phyloP scores from a whole-genome alignment of 2,329 filamentous ascomycete species.

The Metarhizium anisopliae region DNA sequence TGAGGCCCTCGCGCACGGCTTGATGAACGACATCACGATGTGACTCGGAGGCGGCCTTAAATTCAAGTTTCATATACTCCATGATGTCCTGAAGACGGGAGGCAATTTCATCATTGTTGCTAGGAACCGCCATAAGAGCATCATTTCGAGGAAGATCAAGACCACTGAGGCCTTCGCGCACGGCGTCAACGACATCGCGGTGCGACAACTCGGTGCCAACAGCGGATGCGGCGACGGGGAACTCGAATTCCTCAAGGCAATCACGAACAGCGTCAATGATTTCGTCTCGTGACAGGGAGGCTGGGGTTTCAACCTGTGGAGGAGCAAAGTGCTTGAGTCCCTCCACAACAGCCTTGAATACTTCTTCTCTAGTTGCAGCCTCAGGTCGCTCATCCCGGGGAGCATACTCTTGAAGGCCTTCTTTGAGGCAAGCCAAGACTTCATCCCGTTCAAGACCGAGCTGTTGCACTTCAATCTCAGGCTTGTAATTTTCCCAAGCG shows the following conservation, averaged over 20 bases:
- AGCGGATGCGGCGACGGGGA: slow-evolving; percentile 52
- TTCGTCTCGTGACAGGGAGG: slow-evolving; percentile 68
- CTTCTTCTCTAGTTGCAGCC: slow-evolving; percentile 70
- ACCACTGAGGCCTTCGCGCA: slow-evolving; percentile 48
- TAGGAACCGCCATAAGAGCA: slow-evolving; percentile 30
- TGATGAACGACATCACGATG: slow-evolving; percentile 51
- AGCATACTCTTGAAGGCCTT: slow-evolving; percentile 73
- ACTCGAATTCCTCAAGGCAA: slow-evolving; percentile 78
- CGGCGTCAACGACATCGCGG: slow-evolving; percentile 55
- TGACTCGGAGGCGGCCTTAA: slow-evolving; percentile 49
- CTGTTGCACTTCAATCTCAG: slow-evolving; percentile 83
- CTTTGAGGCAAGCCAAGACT: slow-evolving; percentile 74
- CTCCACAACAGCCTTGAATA: slow-evolving; percentile 77
- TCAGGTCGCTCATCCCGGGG: slow-evolving; percentile 41
- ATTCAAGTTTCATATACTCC: slow-evolving; percentile 49
- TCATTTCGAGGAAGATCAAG: slow-evolving; percentile 36
- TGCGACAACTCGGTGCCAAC: slow-evolving; percentile 44
- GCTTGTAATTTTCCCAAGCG: slow-evolving; percentile 90
- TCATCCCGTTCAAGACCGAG: slow-evolving; percentile 87
- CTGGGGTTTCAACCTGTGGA: slow-evolving; percentile 61
- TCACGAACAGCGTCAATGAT: slow-evolving; percentile 77
- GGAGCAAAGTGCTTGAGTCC: slow-evolving; percentile 74
- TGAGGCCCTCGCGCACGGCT: neutral
- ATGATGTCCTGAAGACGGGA: slow-evolving; percentile 57
- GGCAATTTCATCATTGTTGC: slow-evolving; percentile 40